phyloP scores from a whole-genome alignment of 208 protist genomes.

The Trypanosoma scelopori region DNA sequence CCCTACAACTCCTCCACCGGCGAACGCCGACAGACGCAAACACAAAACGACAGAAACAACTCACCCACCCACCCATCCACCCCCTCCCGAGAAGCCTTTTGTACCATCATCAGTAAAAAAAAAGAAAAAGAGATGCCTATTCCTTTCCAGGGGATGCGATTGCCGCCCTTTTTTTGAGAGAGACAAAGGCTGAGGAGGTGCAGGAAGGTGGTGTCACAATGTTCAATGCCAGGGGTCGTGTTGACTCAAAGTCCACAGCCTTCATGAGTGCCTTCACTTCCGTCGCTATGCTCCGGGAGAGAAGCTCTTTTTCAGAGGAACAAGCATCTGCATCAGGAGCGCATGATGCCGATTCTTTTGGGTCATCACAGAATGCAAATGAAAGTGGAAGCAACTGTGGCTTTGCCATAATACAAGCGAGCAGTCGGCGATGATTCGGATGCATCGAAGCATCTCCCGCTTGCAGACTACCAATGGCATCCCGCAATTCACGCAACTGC shows the following conservation, averaged over 20 bases:
- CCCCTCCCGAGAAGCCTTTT: too few relatives aligned
- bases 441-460: neutral
- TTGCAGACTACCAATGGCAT: constrained; percentile 5
- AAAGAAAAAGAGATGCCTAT: neutral
- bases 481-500: constrained; percentile 14
- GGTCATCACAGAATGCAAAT: neutral
- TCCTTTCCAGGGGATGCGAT: too few relatives aligned
- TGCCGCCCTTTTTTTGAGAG: too few relatives aligned
- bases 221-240: constrained; percentile 20
- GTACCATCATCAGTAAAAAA: neutral
- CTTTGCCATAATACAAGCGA: constrained; percentile 1
- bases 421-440: constrained; percentile 4
- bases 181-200: constrained; percentile 1
- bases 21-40: too few relatives aligned
- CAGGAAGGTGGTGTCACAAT: constrained; percentile 9
- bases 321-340: neutral
- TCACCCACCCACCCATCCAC: too few relatives aligned
- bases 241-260: constrained; percentile 28
- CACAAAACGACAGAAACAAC: too few relatives aligned
- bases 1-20: too few relatives aligned
- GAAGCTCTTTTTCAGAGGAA: neutral
- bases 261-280: constrained; percentile 25
- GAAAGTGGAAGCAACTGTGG: constrained; percentile 10
- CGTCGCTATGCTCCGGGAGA: neutral
- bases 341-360: neutral